These are phyloP conservation scores for Inosperma sp. DNA, from an alignment of 768 basidiomycete species.

Conservation along the genomic window DNA sequence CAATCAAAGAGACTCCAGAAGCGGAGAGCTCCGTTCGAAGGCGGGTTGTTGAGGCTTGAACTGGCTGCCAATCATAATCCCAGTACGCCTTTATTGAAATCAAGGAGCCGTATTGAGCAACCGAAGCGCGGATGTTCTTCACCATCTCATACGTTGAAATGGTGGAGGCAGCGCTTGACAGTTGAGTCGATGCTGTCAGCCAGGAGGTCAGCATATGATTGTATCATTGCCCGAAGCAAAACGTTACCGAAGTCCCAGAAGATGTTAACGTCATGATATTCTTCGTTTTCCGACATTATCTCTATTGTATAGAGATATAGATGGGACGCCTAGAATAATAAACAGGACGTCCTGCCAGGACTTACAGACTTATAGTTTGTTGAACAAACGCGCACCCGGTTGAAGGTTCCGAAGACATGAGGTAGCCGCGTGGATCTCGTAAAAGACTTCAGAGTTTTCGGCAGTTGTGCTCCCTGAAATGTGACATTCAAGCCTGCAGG, in stretches of 20 bases:
- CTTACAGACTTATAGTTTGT: no score
- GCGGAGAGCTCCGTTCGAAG: slow-evolving; percentile 28
- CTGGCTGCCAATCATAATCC: slow-evolving; percentile 15
- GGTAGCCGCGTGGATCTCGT: no score
- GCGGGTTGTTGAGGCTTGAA: slow-evolving; percentile 4
- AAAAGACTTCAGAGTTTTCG: no score
- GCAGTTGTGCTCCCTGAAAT: no score
- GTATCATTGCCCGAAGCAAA: slow-evolving; percentile 11
- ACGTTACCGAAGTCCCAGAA: slow-evolving; percentile 32
- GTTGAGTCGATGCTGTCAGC: slow-evolving; percentile 18
- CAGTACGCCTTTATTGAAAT: slow-evolving; percentile 23
- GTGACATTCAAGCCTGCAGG: no score
- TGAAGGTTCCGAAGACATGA: no score
- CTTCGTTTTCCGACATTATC: slow-evolving; percentile 1
- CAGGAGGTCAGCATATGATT: not conserved
- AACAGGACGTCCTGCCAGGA: no score
- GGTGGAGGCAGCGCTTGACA: slow-evolving; percentile 5
- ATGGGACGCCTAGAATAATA: not conserved
- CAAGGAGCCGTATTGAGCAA: slow-evolving; percentile 17
- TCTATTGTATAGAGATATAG: not conserved
- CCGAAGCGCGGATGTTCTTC: slow-evolving; percentile 21
- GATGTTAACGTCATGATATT: slow-evolving; percentile 15
- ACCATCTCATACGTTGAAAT: slow-evolving; percentile 23
- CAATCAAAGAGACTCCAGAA: slow-evolving; percentile 30
- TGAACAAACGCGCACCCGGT: no score